Percentiles rank a stretch among this genome's conserved stretches.
These are phyloP conservation scores for Candida insectalens DNA, from an alignment of 805 yeast genomes.

Conservation along the genomic window DNA sequence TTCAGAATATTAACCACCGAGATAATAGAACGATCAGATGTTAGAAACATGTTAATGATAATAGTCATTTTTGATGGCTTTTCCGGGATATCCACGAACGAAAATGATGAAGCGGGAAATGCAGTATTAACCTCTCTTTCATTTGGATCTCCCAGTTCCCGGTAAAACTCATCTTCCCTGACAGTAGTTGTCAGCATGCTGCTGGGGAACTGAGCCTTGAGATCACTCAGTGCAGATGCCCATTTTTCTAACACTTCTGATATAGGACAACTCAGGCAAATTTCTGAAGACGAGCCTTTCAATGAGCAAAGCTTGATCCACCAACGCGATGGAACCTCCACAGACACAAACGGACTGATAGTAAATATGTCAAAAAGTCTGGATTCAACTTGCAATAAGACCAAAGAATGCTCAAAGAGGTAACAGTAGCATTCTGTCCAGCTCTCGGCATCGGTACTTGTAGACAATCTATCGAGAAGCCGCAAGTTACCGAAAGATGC, in stretches of 20 bases:
- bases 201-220: constrained; percentile 14
- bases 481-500: constrained; percentile 22
- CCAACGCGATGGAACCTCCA: constrained; percentile 11
- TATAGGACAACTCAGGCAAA: constrained; percentile 7
- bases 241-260: constrained; percentile 20
- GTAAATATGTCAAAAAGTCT: constrained; percentile 6
- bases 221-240: constrained; percentile 19
- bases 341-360: constrained; percentile 8
- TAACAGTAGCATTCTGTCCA: constrained; percentile 18
- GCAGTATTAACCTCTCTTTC: constrained; percentile 18
- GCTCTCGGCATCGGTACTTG: constrained; percentile 4
- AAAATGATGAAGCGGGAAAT: constrained; percentile 21
- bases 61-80: constrained; percentile 21
- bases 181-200: constrained; percentile 19
- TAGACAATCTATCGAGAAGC: constrained; percentile 18
- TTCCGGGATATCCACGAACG: constrained; percentile 11
- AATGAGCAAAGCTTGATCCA: constrained; percentile 7
- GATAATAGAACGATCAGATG: constrained; percentile 12
- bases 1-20: constrained; percentile 21
- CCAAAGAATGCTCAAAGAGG: constrained; percentile 17
- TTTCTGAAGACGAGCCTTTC: background rate
- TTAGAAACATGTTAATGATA: constrained; percentile 17
- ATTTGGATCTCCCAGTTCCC: constrained; percentile 2
- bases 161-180: constrained; percentile 15
- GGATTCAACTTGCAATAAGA: constrained; percentile 9